Percentiles rank a stretch among this genome's conserved stretches.
These are phyloP conservation scores for Huntiella bhutanensis DNA, from an alignment of 2,329 filamentous ascomycete genomes.

Conservation along the genomic window DNA sequence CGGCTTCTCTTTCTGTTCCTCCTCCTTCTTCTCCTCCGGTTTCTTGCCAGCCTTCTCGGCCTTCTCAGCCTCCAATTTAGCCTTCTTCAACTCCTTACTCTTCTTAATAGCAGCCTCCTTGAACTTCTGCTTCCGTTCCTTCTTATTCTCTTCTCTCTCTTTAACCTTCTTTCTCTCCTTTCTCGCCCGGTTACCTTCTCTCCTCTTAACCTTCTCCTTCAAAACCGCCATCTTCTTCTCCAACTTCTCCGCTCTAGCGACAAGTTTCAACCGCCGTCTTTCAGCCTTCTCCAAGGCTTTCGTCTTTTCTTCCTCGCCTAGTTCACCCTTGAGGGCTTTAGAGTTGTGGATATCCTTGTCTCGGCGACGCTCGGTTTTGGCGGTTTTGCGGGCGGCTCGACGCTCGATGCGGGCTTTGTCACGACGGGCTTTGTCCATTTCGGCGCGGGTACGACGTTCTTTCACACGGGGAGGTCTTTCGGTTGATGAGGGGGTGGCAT, in stretches of 20 bases:
- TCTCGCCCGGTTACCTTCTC: conserved; percentile 8
- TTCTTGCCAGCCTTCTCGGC: conserved; percentile 14
- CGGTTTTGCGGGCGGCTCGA: background rate
- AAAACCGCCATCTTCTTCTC: conserved; percentile 8
- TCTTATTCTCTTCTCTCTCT: conserved; percentile 13
- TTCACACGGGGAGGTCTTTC: background rate
- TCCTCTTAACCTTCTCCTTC: conserved; percentile 13
- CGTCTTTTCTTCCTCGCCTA: conserved; percentile 21
- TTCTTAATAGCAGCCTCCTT: conserved; percentile 10
- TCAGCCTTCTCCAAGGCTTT: conserved; percentile 24
- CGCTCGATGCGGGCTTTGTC: background rate
- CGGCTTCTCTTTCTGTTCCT: conserved; percentile 15
- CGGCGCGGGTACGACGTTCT: background rate
- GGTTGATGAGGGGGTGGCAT: conserved; percentile 2
- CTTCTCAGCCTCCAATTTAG: conserved; percentile 12
- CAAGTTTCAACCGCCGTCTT: conserved; percentile 23
- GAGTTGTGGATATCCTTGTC: conserved; percentile 17
- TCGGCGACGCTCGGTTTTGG: conserved; percentile 13
- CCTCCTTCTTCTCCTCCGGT: conserved; percentile 15
- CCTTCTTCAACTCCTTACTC: background rate
- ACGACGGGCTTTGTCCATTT: background rate
- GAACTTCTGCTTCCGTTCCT: conserved; percentile 15
- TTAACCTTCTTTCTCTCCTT: conserved; percentile 16
- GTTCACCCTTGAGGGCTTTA: conserved; percentile 19
- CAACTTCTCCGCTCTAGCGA: conserved; percentile 8